phyloP scores from a whole-genome alignment of 2,329 filamentous ascomycete genomes.

The Cladosporium sp. region DNA sequence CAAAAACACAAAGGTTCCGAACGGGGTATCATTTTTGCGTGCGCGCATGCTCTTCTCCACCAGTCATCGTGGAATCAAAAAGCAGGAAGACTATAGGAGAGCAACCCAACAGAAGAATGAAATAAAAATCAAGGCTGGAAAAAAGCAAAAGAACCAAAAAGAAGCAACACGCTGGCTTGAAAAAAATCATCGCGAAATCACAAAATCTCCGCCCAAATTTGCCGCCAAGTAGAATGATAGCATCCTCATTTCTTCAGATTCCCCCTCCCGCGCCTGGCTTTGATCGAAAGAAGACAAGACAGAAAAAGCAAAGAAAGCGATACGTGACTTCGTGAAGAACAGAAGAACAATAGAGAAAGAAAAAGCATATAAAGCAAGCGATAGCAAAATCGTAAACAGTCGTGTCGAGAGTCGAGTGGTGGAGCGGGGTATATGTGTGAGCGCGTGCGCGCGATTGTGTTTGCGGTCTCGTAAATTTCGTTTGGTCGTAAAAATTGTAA shows the following conservation, averaged over 20 bases:
- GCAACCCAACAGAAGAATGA: no score
- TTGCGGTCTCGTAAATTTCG: background rate
- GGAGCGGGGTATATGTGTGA: background rate
- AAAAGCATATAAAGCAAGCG: no score
- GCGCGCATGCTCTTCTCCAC: constrained; percentile 1
- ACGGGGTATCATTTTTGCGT: constrained; percentile 13
- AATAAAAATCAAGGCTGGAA: no score
- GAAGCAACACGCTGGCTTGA: background rate
- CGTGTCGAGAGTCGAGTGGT: background rate
- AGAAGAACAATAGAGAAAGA: background rate
- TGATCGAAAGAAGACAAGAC: background rate
- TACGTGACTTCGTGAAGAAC: background rate
- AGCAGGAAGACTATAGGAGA: no score
- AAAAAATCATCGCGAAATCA: no score
- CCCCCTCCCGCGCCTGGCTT: background rate
- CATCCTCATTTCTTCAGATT: background rate
- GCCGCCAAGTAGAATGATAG: no score
- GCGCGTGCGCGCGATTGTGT: background rate
- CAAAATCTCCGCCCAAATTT: no score
- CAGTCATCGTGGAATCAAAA: no score
- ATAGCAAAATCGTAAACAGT: background rate
- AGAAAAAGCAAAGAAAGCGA: background rate
- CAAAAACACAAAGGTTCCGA: background rate
- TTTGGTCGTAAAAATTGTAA: background rate
- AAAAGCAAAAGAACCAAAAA: constrained; percentile 1